These are phyloP conservation scores for Backusella morwellensis DNA, from an alignment of 192 early-diverging fungal species.

Conservation along the genomic window DNA sequence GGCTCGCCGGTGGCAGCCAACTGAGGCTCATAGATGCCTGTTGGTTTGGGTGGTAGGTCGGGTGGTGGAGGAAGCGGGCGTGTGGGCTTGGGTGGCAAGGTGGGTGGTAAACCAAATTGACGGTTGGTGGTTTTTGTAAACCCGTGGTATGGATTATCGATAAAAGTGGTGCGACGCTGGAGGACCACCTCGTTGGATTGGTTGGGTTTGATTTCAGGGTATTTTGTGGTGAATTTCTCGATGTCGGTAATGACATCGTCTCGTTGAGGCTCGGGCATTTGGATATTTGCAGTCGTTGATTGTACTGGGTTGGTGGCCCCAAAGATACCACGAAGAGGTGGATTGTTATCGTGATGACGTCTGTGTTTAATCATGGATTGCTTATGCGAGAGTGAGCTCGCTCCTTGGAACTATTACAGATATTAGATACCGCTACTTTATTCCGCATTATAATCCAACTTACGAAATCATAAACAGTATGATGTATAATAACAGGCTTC, in stretches of 20 bases:
- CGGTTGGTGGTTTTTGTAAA: conserved; percentile 41
- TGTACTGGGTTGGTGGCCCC: neutral
- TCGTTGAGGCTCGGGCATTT: conserved; percentile 15
- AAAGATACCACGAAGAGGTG: conserved; percentile 23
- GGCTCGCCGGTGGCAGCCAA: neutral
- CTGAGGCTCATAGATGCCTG: neutral
- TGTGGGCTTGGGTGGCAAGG: conserved; percentile 38
- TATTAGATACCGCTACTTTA: neutral
- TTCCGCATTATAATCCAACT: neutral
- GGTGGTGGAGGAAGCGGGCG: conserved; percentile 38
- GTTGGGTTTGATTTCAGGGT: conserved; percentile 19
- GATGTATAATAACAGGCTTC: neutral
- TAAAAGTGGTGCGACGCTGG: conserved; percentile 47
- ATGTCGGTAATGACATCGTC: neutral
- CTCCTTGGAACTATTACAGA: neutral
- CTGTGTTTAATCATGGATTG: neutral
- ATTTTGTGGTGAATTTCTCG: neutral
- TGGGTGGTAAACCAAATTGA: conserved; percentile 23
- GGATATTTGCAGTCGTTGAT: neutral
- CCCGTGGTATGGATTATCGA: conserved; percentile 55
- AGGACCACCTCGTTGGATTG: conserved; percentile 10
- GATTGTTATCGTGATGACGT: neutral
- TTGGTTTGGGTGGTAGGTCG: neutral
- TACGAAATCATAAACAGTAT: conserved; percentile 17
- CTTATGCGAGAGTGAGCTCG: neutral